A percentile compares a stretch with the other conserved stretches of the same genome.
These are phyloP conservation scores for Blastobotrys persicus DNA, from an alignment of 1,139 yeast species.

Conservation along the genomic window DNA sequence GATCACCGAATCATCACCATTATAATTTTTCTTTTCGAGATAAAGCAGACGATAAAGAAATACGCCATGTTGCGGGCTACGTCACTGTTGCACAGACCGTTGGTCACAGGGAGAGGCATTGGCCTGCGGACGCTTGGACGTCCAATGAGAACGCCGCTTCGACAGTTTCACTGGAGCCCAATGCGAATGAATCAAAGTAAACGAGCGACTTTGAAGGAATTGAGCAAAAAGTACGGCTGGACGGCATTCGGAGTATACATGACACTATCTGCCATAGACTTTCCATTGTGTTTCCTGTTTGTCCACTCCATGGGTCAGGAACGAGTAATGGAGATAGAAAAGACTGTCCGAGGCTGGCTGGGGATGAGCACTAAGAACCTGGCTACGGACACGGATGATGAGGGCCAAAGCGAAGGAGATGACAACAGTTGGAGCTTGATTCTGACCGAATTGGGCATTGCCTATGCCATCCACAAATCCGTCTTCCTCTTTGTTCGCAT, in stretches of 20 bases:
- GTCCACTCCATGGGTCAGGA: constrained; percentile 90
- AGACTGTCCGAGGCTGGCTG: constrained; percentile 50
- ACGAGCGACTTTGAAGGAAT: constrained; percentile 48
- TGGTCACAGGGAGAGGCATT: neutral
- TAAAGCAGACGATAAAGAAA: no score
- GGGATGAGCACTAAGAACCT: constrained; percentile 32
- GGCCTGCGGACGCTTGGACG: neutral
- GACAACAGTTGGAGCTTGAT: constrained; percentile 41
- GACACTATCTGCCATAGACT: constrained; percentile 65
- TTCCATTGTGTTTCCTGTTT: constrained; percentile 75
- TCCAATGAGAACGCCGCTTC: neutral
- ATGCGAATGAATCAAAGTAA: neutral
- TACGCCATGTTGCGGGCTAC: neutral
- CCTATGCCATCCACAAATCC: constrained; percentile 91
- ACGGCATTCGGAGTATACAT: constrained; percentile 86
- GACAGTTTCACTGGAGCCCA: constrained; percentile 1
- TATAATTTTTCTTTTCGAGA: no score
- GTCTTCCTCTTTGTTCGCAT: constrained; percentile 70
- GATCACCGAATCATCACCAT: no score
- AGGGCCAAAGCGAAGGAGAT: constrained; percentile 19
- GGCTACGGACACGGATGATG: constrained; percentile 29
- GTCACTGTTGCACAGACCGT: neutral
- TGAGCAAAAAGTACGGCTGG: constrained; percentile 85
- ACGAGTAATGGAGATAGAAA: constrained; percentile 63
- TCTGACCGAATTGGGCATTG: constrained; percentile 77